These are phyloP conservation scores for Lichtheimia corymbifera DNA, from an alignment of 371 early-diverging fungal species.

Conservation along the genomic window DNA sequence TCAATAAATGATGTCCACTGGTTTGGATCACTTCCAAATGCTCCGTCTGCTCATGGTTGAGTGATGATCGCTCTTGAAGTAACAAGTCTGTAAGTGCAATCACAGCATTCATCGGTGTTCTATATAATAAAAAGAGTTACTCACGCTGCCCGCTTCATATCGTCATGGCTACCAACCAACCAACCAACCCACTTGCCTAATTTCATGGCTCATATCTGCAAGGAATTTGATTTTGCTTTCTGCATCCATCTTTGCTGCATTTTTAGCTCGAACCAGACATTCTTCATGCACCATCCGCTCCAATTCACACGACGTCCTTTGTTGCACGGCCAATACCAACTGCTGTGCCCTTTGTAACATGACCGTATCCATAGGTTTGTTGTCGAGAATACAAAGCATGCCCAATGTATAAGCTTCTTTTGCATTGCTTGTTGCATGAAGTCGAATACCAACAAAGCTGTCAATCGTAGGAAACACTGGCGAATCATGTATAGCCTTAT, in stretches of 20 bases:
- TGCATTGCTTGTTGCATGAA: constrained; percentile 2
- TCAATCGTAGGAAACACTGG: background rate
- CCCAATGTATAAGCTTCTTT: constrained; percentile 9
- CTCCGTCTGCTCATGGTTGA: constrained; percentile 55
- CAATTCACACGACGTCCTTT: constrained; percentile 48
- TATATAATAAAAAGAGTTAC: constrained; percentile 10
- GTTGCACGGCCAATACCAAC: constrained; percentile 33
- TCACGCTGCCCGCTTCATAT: background rate
- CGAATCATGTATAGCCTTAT: background rate
- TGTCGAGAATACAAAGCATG: constrained; percentile 15
- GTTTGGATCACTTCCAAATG: constrained; percentile 63
- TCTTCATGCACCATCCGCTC: constrained; percentile 44
- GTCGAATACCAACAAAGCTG: constrained; percentile 17
- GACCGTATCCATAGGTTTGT: constrained; percentile 14
- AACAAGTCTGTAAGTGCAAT: constrained; percentile 61
- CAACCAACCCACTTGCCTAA: constrained; percentile 28
- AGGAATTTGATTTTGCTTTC: constrained; percentile 64
- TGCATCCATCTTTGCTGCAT: constrained; percentile 55
- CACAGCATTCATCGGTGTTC: constrained; percentile 66
- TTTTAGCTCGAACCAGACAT: constrained; percentile 46
- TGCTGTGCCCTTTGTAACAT: constrained; percentile 10
- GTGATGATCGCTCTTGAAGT: constrained; percentile 48
- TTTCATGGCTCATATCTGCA: constrained; percentile 61
- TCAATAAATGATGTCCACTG: constrained; percentile 61
- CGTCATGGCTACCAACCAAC: too few species aligned